A percentile compares a stretch with the other conserved stretches of the same genome.
These are phyloP conservation scores for Boletus patriciae DNA, from an alignment of 768 basidiomycete species.

Conservation along the genomic window DNA sequence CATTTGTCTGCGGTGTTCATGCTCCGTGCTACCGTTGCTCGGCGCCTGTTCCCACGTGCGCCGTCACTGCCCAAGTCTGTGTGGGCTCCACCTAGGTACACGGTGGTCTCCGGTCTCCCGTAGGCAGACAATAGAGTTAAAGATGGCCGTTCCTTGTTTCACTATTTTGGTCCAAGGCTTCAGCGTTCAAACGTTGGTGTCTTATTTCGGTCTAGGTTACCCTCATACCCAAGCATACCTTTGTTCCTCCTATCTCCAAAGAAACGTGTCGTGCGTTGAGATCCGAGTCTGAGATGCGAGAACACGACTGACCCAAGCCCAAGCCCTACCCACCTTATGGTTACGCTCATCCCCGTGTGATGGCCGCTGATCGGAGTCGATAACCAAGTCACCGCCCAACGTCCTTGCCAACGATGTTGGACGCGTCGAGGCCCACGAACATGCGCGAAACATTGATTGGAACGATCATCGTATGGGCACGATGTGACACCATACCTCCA, in stretches of 20 bases:
- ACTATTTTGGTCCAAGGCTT: not conserved
- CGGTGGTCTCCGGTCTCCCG: too few species aligned
- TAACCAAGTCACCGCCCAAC: too few species aligned
- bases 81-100: not conserved
- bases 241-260: not conserved
- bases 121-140: not conserved
- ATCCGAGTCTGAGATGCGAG: not conserved
- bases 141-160: not conserved
- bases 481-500: too few species aligned
- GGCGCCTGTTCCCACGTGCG: not conserved
- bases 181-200: not conserved
- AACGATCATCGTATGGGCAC: too few species aligned
- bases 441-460: too few species aligned
- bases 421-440: not conserved
- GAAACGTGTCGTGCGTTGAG: too few species aligned
- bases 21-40: too few species aligned
- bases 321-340: too few species aligned
- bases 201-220: not conserved
- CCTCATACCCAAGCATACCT: not conserved
- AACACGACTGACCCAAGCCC: too few species aligned
- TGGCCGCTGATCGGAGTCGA: too few species aligned
- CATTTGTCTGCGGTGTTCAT: too few species aligned
- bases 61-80: not conserved
- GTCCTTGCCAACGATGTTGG: not conserved
- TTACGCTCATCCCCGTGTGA: not conserved